These are phyloP conservation scores for Ganoderma resinaceum DNA, from an alignment of 1,284 basidiomycete genomes.

Conservation along the genomic window DNA sequence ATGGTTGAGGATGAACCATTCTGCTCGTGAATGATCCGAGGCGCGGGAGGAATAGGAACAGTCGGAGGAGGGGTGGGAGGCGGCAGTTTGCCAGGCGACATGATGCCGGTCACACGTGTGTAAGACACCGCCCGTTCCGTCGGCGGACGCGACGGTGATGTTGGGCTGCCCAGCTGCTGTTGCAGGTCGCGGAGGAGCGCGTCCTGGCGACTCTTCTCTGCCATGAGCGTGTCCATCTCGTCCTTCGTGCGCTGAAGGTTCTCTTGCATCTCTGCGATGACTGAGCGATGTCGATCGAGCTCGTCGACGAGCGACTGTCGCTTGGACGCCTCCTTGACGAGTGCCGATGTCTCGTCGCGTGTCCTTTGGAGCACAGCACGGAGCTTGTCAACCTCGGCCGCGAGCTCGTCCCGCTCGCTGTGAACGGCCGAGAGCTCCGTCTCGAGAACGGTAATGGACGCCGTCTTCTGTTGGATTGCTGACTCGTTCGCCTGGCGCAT, in stretches of 20 bases:
- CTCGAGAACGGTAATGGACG: conserved; percentile 54
- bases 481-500: conserved; percentile 56
- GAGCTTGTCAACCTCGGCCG: conserved; percentile 60
- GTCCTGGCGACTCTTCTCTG: conserved; percentile 77
- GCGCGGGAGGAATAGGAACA: conserved; percentile 86
- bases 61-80: conserved; percentile 90
- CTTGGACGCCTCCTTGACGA: conserved; percentile 76
- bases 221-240: conserved; percentile 78
- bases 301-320: conserved; percentile 76
- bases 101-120: conserved; percentile 60
- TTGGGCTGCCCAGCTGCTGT: conserved; percentile 71
- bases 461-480: conserved; percentile 58
- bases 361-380: conserved; percentile 67
- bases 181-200: conserved; percentile 75
- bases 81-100: conserved; percentile 78
- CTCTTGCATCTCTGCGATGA: conserved; percentile 77
- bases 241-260: conserved; percentile 79
- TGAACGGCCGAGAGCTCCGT: conserved; percentile 53
- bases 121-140: conserved; percentile 63
- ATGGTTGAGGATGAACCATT: conserved; percentile 52
- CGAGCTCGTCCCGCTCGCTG: conserved; percentile 60
- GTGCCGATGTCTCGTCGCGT: conserved; percentile 62
- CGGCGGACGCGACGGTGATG: conserved; percentile 47
- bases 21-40: conserved; percentile 54
- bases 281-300: conserved; percentile 77